Base-by-base conservation (phyloP, 257 asterid species). In the Pogostemon cablin region DNA sequence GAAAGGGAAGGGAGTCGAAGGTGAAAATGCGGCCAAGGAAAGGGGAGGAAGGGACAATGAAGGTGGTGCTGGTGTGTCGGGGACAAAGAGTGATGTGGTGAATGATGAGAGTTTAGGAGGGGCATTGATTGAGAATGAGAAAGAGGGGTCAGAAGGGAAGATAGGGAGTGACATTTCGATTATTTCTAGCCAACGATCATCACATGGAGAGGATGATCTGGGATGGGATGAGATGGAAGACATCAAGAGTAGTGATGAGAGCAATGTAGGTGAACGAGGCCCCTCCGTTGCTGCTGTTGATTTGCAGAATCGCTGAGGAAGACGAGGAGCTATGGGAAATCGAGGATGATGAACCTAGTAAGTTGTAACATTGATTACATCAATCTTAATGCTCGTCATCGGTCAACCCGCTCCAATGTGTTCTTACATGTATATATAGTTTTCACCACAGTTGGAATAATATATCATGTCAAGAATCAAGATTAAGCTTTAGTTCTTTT, bases 201-300 rank as follows among this genome's bases (percentile, higher is more conserved):
- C 86, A 0, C 90, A 79, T 4, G 91, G 50, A 3, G 96, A 84
- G 79, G 96, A 85, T 72, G 97, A 93, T 35, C 74, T 84, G 35
- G 96, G 87, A 20, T 90, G 98, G 98, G 96, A 93, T 75, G 90
- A 93, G 83, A 88, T 93, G 62, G 98, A 90, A 77, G 93, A 85
- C 65, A 75, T 85, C 12, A 85, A 81, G 67, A 90, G 90, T 65
- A 86, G 83, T 41, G 91, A 86, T 56, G 93, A 81, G 83, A 72
- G 72, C 63, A 85, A 80, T 76, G 70, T 65, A 35, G 81, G 68
- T 9, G 78, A 64, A 9, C 68, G 64, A 9, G 70, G 62, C 39
- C 74, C 79, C 47, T 68, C 68, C 4, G 40, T 44, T 56, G 69
- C 37, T 25, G 72, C 55, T 12, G 53, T 62, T 67, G 88, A 84